Evolutionary conservation across 345 rosid species (phyloP).

Genomic region (Citrus glauca): DNA sequence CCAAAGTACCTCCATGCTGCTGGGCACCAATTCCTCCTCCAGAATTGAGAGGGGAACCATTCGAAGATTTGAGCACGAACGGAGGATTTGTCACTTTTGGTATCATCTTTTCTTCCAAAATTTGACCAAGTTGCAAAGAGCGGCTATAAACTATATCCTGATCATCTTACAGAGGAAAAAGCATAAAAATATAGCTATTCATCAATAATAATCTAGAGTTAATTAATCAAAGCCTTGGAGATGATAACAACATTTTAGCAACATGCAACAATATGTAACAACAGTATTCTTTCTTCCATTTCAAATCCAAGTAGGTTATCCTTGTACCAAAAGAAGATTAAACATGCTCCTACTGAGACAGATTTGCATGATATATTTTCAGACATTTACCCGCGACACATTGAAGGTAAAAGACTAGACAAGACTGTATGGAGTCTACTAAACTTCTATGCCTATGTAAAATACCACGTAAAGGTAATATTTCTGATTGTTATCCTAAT

Average conservation of each 20-base stretch:
- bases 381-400: conserved; percentile 67
- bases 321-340: background rate
- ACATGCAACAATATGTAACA: background rate
- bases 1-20: conserved; percentile 68
- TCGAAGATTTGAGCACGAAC: conserved; percentile 76
- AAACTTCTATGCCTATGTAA: conserved; percentile 74
- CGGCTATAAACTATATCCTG: background rate
- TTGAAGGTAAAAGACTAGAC: conserved; percentile 69
- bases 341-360: conserved; percentile 5
- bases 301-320: background rate
- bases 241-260: background rate
- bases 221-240: background rate
- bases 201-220: background rate
- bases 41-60: conserved; percentile 74
- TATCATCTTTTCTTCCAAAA: conserved; percentile 22
- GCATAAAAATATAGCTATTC: background rate
- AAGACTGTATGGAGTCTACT: conserved; percentile 75
- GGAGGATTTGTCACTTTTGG: conserved; percentile 87
- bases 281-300: background rate
- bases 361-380: conserved; percentile 6
- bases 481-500: background rate
- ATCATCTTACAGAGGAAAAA: background rate
- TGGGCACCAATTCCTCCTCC: conserved; percentile 94
- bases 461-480: conserved; percentile 77
- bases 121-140: background rate